Conservation (phyloP, 1,139 yeast species). For the Taphrina populina region DNA sequence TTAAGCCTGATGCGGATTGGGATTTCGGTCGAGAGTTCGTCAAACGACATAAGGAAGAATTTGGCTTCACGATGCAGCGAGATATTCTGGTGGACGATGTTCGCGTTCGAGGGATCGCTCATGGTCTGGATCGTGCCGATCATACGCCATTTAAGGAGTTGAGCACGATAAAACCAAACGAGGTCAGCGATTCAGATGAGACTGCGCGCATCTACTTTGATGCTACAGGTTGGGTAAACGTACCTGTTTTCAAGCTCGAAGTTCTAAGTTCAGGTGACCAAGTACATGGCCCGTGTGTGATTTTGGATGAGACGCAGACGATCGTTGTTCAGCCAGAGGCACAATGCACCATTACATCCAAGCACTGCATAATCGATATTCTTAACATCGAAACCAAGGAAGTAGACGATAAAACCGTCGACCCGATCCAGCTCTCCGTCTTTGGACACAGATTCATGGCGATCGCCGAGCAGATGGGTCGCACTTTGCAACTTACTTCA, state of each 20-base stretch:
- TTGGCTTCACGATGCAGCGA: slow-evolving; percentile 66
- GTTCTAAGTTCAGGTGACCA: slow-evolving; percentile 55
- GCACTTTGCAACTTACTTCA: slow-evolving; percentile 67
- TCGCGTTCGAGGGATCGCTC: slow-evolving; percentile 69
- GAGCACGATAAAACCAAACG: slow-evolving; percentile 37
- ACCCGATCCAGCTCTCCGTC: slow-evolving; percentile 66
- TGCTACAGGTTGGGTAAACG: slow-evolving; percentile 51
- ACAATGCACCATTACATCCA: slow-evolving; percentile 59
- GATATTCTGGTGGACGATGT: slow-evolving; percentile 76
- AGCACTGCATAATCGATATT: slow-evolving; percentile 57
- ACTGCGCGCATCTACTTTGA: slow-evolving; percentile 50
- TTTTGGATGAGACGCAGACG: slow-evolving; percentile 85
- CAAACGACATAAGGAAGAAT: slow-evolving; percentile 60
- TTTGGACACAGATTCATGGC: slow-evolving; percentile 78
- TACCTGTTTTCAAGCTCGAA: slow-evolving; percentile 56
- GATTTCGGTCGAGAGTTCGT: slow-evolving; percentile 50
- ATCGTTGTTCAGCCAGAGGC: slow-evolving; percentile 73
- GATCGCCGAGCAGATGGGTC: slow-evolving; percentile 79
- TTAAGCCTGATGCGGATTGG: slow-evolving; percentile 45
- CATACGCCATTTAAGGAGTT: slow-evolving; percentile 19
- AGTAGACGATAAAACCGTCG: slow-evolving; percentile 44
- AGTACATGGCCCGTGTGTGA: slow-evolving; percentile 74
- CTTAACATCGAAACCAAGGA: slow-evolving; percentile 44
- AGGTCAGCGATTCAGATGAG: slow-evolving; percentile 41
- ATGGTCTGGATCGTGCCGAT: slow-evolving; percentile 42